These are phyloP conservation scores for Xerophyta viscosa DNA, from an alignment of 106 monocot species.

Conservation along the genomic window DNA sequence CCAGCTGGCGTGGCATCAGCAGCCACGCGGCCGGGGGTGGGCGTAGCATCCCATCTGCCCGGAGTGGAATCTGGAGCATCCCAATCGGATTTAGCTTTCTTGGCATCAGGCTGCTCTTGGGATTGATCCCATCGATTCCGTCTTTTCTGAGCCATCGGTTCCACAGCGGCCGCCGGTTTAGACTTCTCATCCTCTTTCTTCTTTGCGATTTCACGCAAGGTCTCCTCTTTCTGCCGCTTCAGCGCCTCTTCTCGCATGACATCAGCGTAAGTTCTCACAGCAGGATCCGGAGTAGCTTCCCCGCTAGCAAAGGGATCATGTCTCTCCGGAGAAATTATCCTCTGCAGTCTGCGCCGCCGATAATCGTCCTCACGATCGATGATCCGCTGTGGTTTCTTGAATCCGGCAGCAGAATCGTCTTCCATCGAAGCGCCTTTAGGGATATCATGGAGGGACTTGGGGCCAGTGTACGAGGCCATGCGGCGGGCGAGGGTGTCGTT, in stretches of 20 bases:
- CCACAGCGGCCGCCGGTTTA: background rate
- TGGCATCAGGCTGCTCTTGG: constrained; percentile 53
- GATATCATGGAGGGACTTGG: constrained; percentile 45
- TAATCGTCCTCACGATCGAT: constrained; percentile 93
- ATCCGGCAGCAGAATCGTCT: constrained; percentile 21
- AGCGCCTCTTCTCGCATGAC: constrained; percentile 85
- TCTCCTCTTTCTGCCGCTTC: constrained; percentile 69
- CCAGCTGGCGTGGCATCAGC: constrained; percentile 72
- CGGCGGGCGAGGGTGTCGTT: constrained; percentile 41
- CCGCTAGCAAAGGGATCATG: constrained; percentile 78
- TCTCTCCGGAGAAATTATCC: constrained; percentile 74
- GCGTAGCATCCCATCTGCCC: constrained; percentile 92
- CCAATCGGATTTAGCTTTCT: constrained; percentile 87
- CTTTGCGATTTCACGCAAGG: constrained; percentile 68
- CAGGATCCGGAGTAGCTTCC: constrained; percentile 73
- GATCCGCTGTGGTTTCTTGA: constrained; percentile 58
- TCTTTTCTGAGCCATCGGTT: constrained; percentile 46
- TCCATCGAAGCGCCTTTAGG: constrained; percentile 44
- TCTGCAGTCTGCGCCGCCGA: constrained; percentile 46
- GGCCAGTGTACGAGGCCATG: constrained; percentile 73
- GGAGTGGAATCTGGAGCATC: constrained; percentile 81
- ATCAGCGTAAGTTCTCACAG: constrained; percentile 71
- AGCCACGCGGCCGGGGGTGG: constrained; percentile 76
- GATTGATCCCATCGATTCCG: constrained; percentile 98
- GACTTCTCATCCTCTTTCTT: constrained; percentile 90